Evolutionary conservation across 2,329 filamentous ascomycete species (phyloP).

Genomic region (Stachybotrys chartarum): DNA sequence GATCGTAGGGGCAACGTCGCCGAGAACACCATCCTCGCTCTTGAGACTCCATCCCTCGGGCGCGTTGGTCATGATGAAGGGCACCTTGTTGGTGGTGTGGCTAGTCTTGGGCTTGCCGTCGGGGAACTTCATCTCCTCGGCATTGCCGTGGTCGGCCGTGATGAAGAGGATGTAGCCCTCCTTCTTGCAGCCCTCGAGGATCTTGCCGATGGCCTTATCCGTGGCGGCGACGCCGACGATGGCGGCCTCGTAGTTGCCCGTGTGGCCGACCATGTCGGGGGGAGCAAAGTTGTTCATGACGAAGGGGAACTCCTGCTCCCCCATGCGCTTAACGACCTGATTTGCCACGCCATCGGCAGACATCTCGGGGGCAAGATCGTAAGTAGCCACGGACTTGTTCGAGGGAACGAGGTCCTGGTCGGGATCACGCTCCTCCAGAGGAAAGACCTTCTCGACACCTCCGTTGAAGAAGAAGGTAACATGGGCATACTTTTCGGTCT

Average conservation of each 20-base stretch:
- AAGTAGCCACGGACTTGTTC: slow-evolving; percentile 84
- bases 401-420: slow-evolving; percentile 71
- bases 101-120: slow-evolving; percentile 97
- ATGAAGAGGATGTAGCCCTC: slow-evolving; percentile 90
- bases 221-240: slow-evolving; percentile 79
- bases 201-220: slow-evolving; percentile 86
- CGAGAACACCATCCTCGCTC: slow-evolving; percentile 81
- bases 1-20: slow-evolving; percentile 93
- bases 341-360: slow-evolving; percentile 84
- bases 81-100: slow-evolving; percentile 96
- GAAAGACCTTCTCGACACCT: slow-evolving; percentile 93
- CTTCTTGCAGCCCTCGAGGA: slow-evolving; percentile 91
- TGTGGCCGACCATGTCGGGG: slow-evolving; percentile 99
- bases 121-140: slow-evolving; percentile 97
- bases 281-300: slow-evolving; percentile 99
- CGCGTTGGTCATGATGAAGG: slow-evolving; percentile 96
- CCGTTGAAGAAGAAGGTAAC: slow-evolving; percentile 99
- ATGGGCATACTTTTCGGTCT: slow-evolving; percentile 99
- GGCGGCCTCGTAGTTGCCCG: slow-evolving; percentile 92
- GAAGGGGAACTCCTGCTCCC: slow-evolving; percentile 82
- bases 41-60: slow-evolving; percentile 82
- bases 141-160: slow-evolving; percentile 94
- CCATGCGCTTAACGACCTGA: slow-evolving; percentile 82
- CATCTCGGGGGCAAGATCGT: slow-evolving; percentile 94
- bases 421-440: slow-evolving; percentile 85